Evolutionary conservation across 2,329 filamentous ascomycete species (phyloP).

Genomic region (Thielaviopsis musarum): DNA sequence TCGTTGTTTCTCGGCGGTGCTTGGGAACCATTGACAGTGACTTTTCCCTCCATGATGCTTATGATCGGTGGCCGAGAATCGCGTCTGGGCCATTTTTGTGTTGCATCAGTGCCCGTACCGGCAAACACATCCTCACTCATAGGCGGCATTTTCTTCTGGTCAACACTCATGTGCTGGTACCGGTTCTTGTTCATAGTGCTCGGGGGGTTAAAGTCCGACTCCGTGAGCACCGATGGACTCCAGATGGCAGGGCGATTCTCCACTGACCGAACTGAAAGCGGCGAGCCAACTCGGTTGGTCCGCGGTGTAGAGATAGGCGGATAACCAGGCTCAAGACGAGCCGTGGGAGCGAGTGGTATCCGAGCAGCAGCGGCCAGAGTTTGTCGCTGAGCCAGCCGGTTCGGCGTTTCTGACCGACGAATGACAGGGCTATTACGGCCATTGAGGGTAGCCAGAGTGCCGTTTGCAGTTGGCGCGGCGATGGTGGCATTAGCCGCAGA

Average conservation of each 20-base stretch:
- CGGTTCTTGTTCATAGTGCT: slow-evolving; percentile 8
- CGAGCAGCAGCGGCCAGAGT: slow-evolving; percentile 6
- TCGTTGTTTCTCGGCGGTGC: not conserved
- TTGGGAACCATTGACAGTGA: slow-evolving; percentile 1
- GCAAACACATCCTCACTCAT: slow-evolving; percentile 6
- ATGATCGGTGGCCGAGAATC: slow-evolving; percentile 9
- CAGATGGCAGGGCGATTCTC: slow-evolving; percentile 11
- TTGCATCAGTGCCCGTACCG: slow-evolving; percentile 6
- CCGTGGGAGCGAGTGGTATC: slow-evolving; percentile 1
- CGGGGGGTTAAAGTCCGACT: slow-evolving; percentile 14
- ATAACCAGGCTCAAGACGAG: not conserved
- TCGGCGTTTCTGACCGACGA: slow-evolving; percentile 8
- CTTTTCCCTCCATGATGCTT: slow-evolving; percentile 10
- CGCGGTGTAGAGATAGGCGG: slow-evolving; percentile 1
- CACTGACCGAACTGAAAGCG: slow-evolving; percentile 9
- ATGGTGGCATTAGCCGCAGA: not conserved
- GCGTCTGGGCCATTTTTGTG: slow-evolving; percentile 4
- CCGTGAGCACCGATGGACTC: slow-evolving; percentile 13
- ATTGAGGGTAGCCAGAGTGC: not conserved
- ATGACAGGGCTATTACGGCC: slow-evolving; percentile 5
- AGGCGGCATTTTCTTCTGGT: not conserved
- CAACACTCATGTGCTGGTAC: not conserved
- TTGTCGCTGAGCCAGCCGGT: slow-evolving; percentile 3
- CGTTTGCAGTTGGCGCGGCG: not conserved
- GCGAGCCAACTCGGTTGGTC: not conserved